Evolutionary conservation across 2,329 filamentous ascomycete species (phyloP), one percentile per base, ranked within the genome.

Genomic region (Trichoderma sp.): DNA sequence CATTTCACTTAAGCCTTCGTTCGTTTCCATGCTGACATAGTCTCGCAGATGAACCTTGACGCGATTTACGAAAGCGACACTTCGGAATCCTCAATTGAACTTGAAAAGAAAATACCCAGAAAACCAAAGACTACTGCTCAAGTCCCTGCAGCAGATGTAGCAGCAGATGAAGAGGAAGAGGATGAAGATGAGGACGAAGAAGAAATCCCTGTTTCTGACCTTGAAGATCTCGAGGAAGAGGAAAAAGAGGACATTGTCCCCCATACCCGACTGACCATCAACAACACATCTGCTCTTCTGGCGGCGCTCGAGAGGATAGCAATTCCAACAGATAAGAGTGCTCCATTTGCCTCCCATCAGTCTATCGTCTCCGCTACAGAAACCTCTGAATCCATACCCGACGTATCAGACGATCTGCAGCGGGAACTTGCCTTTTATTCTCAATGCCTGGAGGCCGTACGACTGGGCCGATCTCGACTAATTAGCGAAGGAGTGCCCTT

Each of bases 351-450:
- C 71, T 89, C 91, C 75, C 92, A 97, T 82, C 93, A 97, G 81
- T 88, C 89, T 52, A 82, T 98, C 65, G 87, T 90, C 21, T 90
- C 92, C 49, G 80, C 85, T 67, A 87, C 87, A 74, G 87, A 89
- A 2, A 91, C 93, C 33, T 83, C 84, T 62, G 81, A 82, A 61
- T 85, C 88, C 52, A 93, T 98, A 75, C 84, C 88, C 69, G 94
- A 98, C 77, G 88, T 96, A 71, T 91, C 95, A 73, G 95, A 99
- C 77, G 96, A 99, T 79, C 87, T 97, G 69, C 91, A 91, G 81
- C 93, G 96, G 72, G 96, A 99, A 82, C 86, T 97, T 43, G 92
- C 93, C 60, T 97, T 99, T 83, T 96, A 97, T 85, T 90, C 91
- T 75, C 94, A 98, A 82, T 92, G 91, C 59, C 88, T 97, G 49